Evolutionary conservation across 2,329 filamentous ascomycete species (phyloP), one percentile per base, ranked within the genome.

Genomic region (Blumeriella jaapii): DNA sequence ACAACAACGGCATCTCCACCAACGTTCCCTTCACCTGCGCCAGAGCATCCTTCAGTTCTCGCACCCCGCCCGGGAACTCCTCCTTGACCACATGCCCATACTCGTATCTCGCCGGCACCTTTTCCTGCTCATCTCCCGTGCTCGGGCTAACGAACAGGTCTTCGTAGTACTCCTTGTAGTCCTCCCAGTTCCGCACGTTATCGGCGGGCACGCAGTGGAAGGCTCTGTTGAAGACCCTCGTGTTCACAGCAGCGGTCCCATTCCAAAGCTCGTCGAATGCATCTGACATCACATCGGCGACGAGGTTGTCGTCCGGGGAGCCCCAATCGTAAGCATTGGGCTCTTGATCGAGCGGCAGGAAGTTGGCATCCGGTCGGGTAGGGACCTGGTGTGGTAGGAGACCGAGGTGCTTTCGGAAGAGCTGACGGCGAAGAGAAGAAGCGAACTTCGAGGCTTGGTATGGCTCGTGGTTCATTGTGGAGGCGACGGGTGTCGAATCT

Each of bases 331-430:
- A 81, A 22, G 73, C 61, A 59, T 95, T 94, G 32, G 72, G 69
- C 29, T 71, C 73, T 32, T 73, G 69, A 38, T 70, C 69, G 1
- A 87, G 74, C 0, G 85, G 83, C 34, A 78, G 74, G 49, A 84
- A 87, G 60, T 94, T 94, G 36, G 70, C 67, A 49, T 82, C 71
- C 4, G 78, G 68, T 3, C 59, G 62, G 40, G 79, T 81, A 49
- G 78, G 74, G 20, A 66, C 63, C 57, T 94, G 84, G 6, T 83
- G 67, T 0, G 79, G 78, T 7, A 94, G 66, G 6, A 94, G 68
- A 27, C 89, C 89, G 2, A 95, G 71, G 55, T 95, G 89, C 62
- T 95, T 93, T 48, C 87, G 76, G 74, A 84, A 94, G 44, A 95
- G 73, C 55, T 86, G 76, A 22, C 87, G 74, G 14, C 89, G 81